These are phyloP conservation scores for Aspergillus taichungensis DNA, from an alignment of 495 filamentous ascomycete species.

Conservation along the genomic window DNA sequence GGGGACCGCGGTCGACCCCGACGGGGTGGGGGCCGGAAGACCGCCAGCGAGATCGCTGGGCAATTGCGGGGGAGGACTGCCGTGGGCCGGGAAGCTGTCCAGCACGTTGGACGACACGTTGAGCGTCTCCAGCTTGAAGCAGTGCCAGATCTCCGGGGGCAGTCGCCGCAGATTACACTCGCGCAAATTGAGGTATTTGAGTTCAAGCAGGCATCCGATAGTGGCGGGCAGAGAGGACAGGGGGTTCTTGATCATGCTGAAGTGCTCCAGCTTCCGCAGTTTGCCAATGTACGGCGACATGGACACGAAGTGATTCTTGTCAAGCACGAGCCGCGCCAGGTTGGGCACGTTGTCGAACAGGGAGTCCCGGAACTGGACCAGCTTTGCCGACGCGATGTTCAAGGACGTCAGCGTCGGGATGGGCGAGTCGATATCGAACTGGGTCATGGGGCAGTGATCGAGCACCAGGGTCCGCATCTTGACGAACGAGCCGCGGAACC, in stretches of 20 bases:
- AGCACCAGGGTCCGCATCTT: slow-evolving; percentile 75
- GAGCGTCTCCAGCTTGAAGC: slow-evolving; percentile 75
- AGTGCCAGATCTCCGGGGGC: slow-evolving; percentile 89
- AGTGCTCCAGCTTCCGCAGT: slow-evolving; percentile 73
- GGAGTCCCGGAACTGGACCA: slow-evolving; percentile 74
- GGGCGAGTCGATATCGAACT: slow-evolving; percentile 70
- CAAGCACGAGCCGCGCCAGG: slow-evolving; percentile 75
- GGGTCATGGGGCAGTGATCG: slow-evolving; percentile 88
- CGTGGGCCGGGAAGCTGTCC: slow-evolving; percentile 78
- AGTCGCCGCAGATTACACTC: slow-evolving; percentile 86
- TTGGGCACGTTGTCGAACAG: slow-evolving; percentile 82
- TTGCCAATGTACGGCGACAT: slow-evolving; percentile 77
- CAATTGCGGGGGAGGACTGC: slow-evolving; percentile 49
- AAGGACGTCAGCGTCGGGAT: slow-evolving; percentile 76
- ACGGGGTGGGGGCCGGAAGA: slow-evolving; percentile 46
- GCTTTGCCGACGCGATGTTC: slow-evolving; percentile 79
- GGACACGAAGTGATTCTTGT: slow-evolving; percentile 92
- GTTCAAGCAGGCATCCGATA: slow-evolving; percentile 74
- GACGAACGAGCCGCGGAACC: slow-evolving; percentile 77
- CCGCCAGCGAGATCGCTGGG: slow-evolving; percentile 36
- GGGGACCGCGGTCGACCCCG: slow-evolving; percentile 49
- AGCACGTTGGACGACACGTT: slow-evolving; percentile 94
- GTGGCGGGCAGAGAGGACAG: slow-evolving; percentile 74
- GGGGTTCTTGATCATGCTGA: slow-evolving; percentile 88
- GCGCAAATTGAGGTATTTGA: slow-evolving; percentile 75